Base-by-base conservation (phyloP, 1,139 yeast species). In the Suhomyces bokatorum region DNA sequence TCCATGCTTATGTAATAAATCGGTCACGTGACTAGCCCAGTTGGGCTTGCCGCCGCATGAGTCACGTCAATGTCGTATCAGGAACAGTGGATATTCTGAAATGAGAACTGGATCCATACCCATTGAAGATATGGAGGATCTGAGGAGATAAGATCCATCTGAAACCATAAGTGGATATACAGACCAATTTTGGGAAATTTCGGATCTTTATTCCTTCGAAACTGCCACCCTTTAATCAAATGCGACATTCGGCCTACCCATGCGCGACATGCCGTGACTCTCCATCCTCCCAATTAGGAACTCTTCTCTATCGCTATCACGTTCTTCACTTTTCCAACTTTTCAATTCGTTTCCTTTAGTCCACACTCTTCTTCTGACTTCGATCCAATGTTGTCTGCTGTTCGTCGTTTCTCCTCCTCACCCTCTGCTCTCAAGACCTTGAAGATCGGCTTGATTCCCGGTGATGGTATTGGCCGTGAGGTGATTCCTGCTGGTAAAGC, bases 401-500 rank as follows among this genome's bases (percentile, higher is more conserved):
- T 62, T 24, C 57, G 64, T 51, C 75, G 78, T 56, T 56, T 65
- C 35, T 70, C 74, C 46, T 66, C 77, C 13, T 59, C 73, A 24
- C 58, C 70, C 9, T 47, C 67, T 15, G 48, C 60, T 15, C 56
- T 66, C 30, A 73, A 72, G 56, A 62, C 64, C 44, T 63, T 74
- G 49, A 74, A 72, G 55, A 74, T 74, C 48, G 80, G 80, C 29
- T 78, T 93, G 62, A 90, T 93, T 59, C 97, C 99, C 42, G 99
- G 99, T 64, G 99, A 93, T 66, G 99, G 99, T 52, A 93, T 93
- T 59, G 99, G 99, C 45, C 83, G 88, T 61, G 99, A 93, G 70
- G 99, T 93, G 41, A 90, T 93, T 51, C 99, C 99, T 50, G 87
- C 98, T 39, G 98, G 98, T 59, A 79, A 80, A 60, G 86, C 87